Evolutionary conservation across 495 filamentous ascomycete species (phyloP), one percentile per base, ranked within the genome.

Genomic region (Penicillium alfredii): DNA sequence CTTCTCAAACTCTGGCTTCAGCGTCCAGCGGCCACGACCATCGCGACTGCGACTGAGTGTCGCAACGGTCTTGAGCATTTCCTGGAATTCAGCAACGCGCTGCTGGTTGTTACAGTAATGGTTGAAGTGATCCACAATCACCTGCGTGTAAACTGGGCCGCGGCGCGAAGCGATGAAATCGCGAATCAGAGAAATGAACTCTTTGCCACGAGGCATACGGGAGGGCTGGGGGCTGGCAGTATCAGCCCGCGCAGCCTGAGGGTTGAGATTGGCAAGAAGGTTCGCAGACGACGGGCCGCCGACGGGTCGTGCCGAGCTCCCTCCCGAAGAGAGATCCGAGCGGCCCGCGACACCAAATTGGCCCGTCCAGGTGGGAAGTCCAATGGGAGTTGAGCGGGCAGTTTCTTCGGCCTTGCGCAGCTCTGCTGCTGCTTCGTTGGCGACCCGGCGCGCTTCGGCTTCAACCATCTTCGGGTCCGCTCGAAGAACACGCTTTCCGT

Each of bases 361-460:
- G 7, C 92, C 92, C 0, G 92, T 98, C 92, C 92, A 98, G 2
- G 92, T 97, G 9, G 90, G 84, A 0, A 83, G 84, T 23, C 90
- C 92, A 30, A 90, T 78, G 0, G 83, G 82, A 1, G 87, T 68
- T 3, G 65, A 72, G 13, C 76, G 72, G 2, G 88, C 87, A 7
- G 74, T 69, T 58, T 88, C 78, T 22, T 76, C 78, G 15, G 87
- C 82, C 29, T 76, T 76, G 18, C 78, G 77, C 3, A 98, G 78
- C 42, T 80, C 76, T 23, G 70, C 69, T 0, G 84, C 83, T 0
- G 88, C 89, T 55, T 83, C 68, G 2, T 79, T 76, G n/a, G 88
- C 89, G 8, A 89, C 76, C 8, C 74, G 72, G 44, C 76, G 76
- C 7, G 89, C 92, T 63, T 94, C 86, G n/a, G 72, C 74, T 45